Base-by-base conservation (phyloP, 1,139 yeast genomes). In the Saccharomycopsis phalli region DNA sequence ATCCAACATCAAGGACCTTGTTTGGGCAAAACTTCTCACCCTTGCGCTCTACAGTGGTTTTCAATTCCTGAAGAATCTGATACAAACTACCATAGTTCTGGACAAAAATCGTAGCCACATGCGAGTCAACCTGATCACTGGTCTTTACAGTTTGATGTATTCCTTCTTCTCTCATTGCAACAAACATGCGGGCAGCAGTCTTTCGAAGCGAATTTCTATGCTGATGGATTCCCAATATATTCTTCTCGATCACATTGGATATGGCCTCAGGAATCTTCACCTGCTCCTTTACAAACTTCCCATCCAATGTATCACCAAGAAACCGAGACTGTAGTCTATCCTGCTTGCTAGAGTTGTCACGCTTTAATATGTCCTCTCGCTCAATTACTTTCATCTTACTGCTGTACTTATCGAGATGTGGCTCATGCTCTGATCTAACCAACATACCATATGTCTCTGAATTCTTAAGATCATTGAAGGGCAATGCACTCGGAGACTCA, bases 81-180 rank as follows among this genome's bases (percentile, higher is more conserved):
- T 67, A 67, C 2, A 76, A 61, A 28, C 87, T 74, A 2, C 88
- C 82, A 55, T 84, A 91, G 54, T 86, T 83, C 52, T 84, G 95
- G 8, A 84, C 63, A 53, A 91, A 86, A n/a, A 82, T 66, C 0
- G 91, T 81, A 0, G 86, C 91, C 30, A 91, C 74, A 49, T 81
- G 83, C 1, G 93, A 76, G 57, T 88, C 95, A 2, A 82, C 81
- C 41, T 83, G 94, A 40, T 76, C 59, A 1, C 68, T 58, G 4
- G 74, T 69, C 13, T 71, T 73, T 0, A 81, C 71, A 5, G 61
- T 58, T 35, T 62, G 57, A 47, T 76, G 81, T 3, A 79, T 55
- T 43, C 71, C 74, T 2, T 65, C 65, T 37, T 71, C 68, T 32
- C 63, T 64, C 40, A 80, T 50, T 22, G 66, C 60, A 39, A 74